A percentile compares a stretch with the other conserved stretches of the same genome.
These are phyloP conservation scores for Xerocomellus chrysenteron DNA, from an alignment of 768 basidiomycete species.

Conservation along the genomic window DNA sequence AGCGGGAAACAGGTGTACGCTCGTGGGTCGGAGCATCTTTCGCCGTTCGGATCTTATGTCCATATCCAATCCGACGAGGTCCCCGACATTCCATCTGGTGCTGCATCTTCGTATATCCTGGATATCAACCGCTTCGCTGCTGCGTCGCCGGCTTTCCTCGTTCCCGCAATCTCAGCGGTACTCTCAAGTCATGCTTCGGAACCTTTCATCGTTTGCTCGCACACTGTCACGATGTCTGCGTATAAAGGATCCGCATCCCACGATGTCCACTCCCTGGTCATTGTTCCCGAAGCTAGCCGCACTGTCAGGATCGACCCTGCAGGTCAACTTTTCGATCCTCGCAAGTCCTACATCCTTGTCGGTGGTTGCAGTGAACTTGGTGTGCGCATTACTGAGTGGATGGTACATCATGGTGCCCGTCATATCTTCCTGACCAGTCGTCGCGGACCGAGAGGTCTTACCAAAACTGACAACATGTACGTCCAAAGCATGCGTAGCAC, in stretches of 20 bases:
- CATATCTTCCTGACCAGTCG: conserved; percentile 32
- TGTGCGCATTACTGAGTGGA: conserved; percentile 34
- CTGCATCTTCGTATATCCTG: conserved; percentile 16
- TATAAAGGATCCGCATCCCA: conserved; percentile 1
- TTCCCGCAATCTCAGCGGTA: conserved; percentile 15
- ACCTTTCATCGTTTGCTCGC: conserved; percentile 13
- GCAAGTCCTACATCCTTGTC: conserved; percentile 23
- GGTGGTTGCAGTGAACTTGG: conserved; percentile 25
- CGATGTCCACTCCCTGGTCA: conserved; percentile 14
- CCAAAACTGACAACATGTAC: conserved; percentile 28
- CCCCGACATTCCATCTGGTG: conserved; percentile 19
- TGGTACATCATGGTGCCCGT: conserved; percentile 33
- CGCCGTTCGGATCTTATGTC: conserved; percentile 26
- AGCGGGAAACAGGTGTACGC: conserved; percentile 16
- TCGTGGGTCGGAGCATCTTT: conserved; percentile 19
- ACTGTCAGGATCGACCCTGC: conserved; percentile 23
- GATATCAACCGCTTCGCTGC: conserved; percentile 23
- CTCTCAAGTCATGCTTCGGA: conserved; percentile 19
- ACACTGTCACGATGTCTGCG: conserved; percentile 9
- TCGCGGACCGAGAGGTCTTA: conserved; percentile 19
- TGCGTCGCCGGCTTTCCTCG: conserved; percentile 19
- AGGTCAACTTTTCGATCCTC: conserved; percentile 31
- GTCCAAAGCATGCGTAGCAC: conserved; percentile 23
- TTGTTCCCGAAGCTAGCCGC: conserved; percentile 11
- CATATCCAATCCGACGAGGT: conserved; percentile 20